Conservation (phyloP, 345 rosid genomes). For the Citrus inodora region DNA sequence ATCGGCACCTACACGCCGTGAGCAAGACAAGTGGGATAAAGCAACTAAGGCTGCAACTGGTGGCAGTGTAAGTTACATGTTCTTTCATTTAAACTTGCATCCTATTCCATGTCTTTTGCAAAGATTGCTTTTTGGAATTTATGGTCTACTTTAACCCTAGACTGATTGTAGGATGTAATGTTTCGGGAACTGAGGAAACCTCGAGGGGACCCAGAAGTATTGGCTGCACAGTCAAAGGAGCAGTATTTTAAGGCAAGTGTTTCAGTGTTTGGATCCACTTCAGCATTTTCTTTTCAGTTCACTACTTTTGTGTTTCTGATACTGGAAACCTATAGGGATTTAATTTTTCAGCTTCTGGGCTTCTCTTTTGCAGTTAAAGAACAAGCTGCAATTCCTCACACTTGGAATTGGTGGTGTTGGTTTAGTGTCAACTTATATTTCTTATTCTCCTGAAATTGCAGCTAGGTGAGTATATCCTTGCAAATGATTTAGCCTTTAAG, state of each 20-base stretch:
- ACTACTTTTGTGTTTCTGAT: not conserved
- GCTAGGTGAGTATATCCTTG: conserved; percentile 56
- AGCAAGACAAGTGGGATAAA: conserved; percentile 93
- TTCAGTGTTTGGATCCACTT: conserved; percentile 5
- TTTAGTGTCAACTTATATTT: conserved; percentile 74
- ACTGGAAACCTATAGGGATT: not conserved
- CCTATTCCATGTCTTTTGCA: not conserved
- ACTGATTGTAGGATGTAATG: conserved; percentile 55
- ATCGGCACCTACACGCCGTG: conserved; percentile 72
- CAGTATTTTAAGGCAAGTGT: conserved; percentile 65
- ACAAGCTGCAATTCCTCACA: conserved; percentile 67
- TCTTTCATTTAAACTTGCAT: not conserved
- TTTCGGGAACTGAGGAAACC: conserved; percentile 59
- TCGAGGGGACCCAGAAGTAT: conserved; percentile 65
- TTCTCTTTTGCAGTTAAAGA: conserved; percentile 61
- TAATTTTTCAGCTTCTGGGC: conserved; percentile 6
- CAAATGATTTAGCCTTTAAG: not conserved
- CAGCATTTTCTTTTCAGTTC: not conserved
- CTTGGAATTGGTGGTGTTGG: conserved; percentile 82
- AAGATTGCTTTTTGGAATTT: conserved; percentile 6
- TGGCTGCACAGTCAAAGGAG: conserved; percentile 80
- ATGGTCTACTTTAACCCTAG: conserved; percentile 18
- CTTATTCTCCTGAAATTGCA: conserved; percentile 83
- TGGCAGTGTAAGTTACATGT: conserved; percentile 62
- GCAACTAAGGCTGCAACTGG: conserved; percentile 84